Base-by-base conservation (phyloP, 352 stramenopile genomes). In the Phytophthora litchii region DNA sequence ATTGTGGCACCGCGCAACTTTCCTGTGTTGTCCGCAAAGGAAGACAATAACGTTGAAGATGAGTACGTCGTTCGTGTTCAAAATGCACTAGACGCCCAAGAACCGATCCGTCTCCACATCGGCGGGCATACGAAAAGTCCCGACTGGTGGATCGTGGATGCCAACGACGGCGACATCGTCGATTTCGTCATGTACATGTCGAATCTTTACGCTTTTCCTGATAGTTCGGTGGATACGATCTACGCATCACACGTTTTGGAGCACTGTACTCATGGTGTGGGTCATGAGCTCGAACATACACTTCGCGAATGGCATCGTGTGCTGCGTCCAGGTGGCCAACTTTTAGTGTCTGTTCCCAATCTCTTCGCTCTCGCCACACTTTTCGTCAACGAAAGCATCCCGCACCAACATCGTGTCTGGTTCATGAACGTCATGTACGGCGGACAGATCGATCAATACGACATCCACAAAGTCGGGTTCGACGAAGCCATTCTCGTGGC, bases 391-490 rank as follows among this genome's bases (percentile, higher is more conserved):
- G 68, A 76, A 19, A 78, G 70, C 10, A 71, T 85, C 6, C 81
- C 64, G 0, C 59, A 87, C 12, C 31, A 86, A 25, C 67, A 93
- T 27, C 77, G 70, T 12, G 72, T 78, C 44, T 78, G 69, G 34
- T 70, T 95, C 60, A 92, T 89, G 79, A 76, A 60, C 1, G 72
- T 95, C 66, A 78, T 95, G n/a, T 89, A 78, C 44, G 83, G 82
- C 12, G 84, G 73, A 13, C 86, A 95, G 60, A 55, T 67, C 8
- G 79, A 92, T 52, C 54, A 58, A 3, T 83, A 78, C 63, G 86
- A 95, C 62, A 65, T 91, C 35, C 86, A 95, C 77, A 87, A 89
- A 44, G 80, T 89, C 11, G 80, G 86, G 16, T 93, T 92, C 60
- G 79, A 88, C 38, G 54, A 74, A 13, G 45, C 53, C 16, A 84